A percentile compares a stretch with the other conserved stretches of the same genome.
Conservation (phyloP, 176 grass and related monocot species). For the Echinochloa phyllopogon region DNA sequence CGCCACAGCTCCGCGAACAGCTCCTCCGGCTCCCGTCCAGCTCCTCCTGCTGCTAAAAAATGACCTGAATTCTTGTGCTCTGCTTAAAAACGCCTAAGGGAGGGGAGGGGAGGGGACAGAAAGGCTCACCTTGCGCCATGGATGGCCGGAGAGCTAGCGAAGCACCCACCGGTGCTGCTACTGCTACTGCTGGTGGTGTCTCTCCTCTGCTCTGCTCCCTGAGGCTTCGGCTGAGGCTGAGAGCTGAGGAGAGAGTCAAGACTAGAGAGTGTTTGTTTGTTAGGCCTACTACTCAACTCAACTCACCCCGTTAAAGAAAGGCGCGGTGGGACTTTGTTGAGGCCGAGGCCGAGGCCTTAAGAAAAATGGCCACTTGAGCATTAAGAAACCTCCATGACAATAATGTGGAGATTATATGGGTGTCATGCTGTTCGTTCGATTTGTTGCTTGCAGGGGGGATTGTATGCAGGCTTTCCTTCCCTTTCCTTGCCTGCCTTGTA, state of each 20-base stretch:
- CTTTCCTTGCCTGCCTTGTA: constrained; percentile 31
- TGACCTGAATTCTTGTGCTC: no score
- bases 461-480: constrained; percentile 28
- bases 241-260: no score
- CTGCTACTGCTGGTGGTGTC: no score
- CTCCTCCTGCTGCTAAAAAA: background rate
- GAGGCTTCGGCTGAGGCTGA: no score
- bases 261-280: no score
- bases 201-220: no score
- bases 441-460: constrained; percentile 42
- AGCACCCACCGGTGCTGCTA: no score
- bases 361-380: constrained; percentile 42
- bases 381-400: constrained; percentile 37
- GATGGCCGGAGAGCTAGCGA: no score
- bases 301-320: no score
- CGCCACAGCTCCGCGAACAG: constrained; percentile 85
- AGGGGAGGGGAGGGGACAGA: background rate
- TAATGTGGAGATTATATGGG: constrained; percentile 42
- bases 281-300: no score
- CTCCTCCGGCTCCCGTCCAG: constrained; percentile 37
- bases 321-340: no score
- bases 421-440: constrained; percentile 43
- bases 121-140: constrained; percentile 55
- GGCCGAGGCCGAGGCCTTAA: no score
- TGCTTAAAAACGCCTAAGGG: background rate